Evolutionary conservation across 208 protist genomes (phyloP), one percentile per base, ranked within the genome.

Genomic region (Naegleria fowleri): DNA sequence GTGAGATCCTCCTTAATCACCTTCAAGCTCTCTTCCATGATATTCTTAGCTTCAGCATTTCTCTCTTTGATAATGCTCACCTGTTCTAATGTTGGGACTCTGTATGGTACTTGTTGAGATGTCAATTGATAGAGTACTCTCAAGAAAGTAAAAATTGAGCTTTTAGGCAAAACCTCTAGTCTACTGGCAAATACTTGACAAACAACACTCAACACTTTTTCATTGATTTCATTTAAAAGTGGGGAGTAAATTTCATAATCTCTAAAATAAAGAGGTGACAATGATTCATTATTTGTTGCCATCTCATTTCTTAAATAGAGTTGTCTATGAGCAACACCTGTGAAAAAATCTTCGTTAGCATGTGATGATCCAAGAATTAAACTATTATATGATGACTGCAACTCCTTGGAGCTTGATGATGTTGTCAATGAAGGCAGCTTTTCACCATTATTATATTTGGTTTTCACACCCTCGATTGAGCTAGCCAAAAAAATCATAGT

Each of bases 21-120:
- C n/a, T 79, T 79, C 29, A 79, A 79, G n/a, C 67, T 79, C n/a
- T 79, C 67, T 36, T 79, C 67, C 67, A 79, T 79, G 36, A 79
- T 79, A 36, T 79, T 79, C 67, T 79, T 79, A 13, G 67, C 67
- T 79, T 79, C 3, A 36, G 19, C 67, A 79, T 79, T 79, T 79
- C 29, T 29, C 0, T 25, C 6, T 79, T 33, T 79, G n/a, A 79
- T 79, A 79, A 79, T 79, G 0, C n/a, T n/a, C 19, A 79, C 67
- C 9, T 79, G 29, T 36, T 79, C 67, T 9, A 79, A 36, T 79
- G 67, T 79, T 36, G 67, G 67, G 36, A 79, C 36, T 79, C 67
- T 79, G 9, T 36, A 79, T 36, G 67, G 67, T 7, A 79, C 29
- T 36, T 79, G 19, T 9, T 79, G 67, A 36, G 67, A 36, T 36